These are phyloP conservation scores for Kwoniella bestiolae DNA, from an alignment of 768 basidiomycete species.

Conservation along the genomic window DNA sequence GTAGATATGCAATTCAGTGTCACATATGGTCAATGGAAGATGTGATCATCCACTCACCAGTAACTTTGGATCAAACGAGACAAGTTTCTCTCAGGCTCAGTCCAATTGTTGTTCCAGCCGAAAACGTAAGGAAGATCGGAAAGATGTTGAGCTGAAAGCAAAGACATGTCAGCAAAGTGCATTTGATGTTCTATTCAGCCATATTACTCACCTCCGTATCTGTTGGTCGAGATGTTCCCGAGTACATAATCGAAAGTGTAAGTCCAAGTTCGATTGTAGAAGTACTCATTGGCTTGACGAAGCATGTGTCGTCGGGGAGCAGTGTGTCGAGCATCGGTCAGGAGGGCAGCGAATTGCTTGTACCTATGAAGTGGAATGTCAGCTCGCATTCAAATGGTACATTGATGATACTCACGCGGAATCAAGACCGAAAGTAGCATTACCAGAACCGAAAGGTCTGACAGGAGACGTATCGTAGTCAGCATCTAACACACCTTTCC, in stretches of 20 bases:
- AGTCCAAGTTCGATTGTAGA: conserved; percentile 43
- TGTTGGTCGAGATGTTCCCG: background rate
- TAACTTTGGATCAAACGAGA: conserved; percentile 44
- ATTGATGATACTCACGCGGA: conserved; percentile 20
- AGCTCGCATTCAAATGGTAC: background rate
- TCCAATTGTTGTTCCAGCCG: conserved; percentile 27
- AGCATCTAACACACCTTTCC: background rate
- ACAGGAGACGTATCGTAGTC: background rate
- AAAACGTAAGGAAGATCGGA: conserved; percentile 21
- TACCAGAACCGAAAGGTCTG: conserved; percentile 52
- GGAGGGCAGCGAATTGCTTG: conserved; percentile 44
- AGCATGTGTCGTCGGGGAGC: conserved; percentile 47
- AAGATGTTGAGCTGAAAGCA: background rate
- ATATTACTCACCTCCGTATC: conserved; percentile 16
- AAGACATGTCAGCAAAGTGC: background rate
- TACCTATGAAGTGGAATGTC: conserved; percentile 17
- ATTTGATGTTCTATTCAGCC: no score
- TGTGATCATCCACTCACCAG: conserved; percentile 37
- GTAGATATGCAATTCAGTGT: background rate
- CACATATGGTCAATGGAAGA: background rate
- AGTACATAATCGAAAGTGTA: conserved; percentile 44
- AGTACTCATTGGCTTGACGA: conserved; percentile 33
- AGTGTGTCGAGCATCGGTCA: conserved; percentile 49
- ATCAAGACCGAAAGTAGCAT: conserved; percentile 50
- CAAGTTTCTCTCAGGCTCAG: conserved; percentile 29